A percentile compares a stretch with the other conserved stretches of the same genome.
Evolutionary conservation across 352 stramenopile genomes (phyloP).

Genomic region (Stephanocyclus meneghinianus): DNA sequence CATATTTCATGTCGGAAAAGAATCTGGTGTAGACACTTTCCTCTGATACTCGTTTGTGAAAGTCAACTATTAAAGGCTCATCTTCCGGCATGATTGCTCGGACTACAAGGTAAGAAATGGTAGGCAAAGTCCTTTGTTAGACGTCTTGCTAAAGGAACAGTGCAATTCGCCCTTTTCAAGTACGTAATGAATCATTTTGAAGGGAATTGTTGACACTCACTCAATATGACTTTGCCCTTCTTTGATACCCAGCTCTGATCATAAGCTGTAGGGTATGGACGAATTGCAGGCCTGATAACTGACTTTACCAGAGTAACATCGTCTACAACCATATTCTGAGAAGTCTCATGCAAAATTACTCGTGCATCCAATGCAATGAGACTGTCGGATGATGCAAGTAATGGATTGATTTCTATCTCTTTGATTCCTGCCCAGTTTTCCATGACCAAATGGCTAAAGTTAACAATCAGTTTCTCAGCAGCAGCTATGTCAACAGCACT

Average conservation of each 20-base stretch:
- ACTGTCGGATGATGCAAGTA: constrained; percentile 25
- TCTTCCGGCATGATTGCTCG: constrained; percentile 43
- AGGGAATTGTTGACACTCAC: neutral
- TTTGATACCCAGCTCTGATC: constrained; percentile 32
- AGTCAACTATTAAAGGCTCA: constrained; percentile 41
- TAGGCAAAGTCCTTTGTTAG: neutral
- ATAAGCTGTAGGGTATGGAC: constrained; percentile 36
- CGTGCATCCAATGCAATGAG: constrained; percentile 42
- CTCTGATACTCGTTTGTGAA: constrained; percentile 40
- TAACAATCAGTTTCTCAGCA: constrained; percentile 40
- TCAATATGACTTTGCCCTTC: constrained; percentile 31
- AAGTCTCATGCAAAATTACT: constrained; percentile 29
- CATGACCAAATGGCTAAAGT: constrained; percentile 45
- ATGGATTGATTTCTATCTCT: constrained; percentile 55
- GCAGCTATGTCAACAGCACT: constrained; percentile 22
- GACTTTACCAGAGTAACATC: neutral
- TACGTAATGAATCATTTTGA: neutral
- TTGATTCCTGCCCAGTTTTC: constrained; percentile 44
- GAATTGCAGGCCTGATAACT: constrained; percentile 33
- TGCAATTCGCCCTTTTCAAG: too few relatives aligned
- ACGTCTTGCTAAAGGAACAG: too few relatives aligned
- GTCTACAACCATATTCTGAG: constrained; percentile 6
- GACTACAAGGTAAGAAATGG: neutral
- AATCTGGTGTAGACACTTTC: constrained; percentile 43
- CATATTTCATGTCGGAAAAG: constrained; percentile 31